Evolutionary conservation across 2,329 filamentous ascomycete genomes (phyloP).

Genomic region (Pyricularia pennisetigena): DNA sequence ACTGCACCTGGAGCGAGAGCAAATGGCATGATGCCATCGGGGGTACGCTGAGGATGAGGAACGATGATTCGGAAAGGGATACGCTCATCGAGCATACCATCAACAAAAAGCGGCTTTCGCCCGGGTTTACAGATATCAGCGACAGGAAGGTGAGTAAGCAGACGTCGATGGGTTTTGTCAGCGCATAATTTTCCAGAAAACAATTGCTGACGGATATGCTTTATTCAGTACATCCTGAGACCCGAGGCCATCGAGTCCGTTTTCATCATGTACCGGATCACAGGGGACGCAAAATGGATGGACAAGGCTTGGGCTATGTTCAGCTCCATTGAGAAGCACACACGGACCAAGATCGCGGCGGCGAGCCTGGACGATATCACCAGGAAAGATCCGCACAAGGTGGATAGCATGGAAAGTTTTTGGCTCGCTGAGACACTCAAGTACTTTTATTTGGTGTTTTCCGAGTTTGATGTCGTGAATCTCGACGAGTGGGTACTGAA

Average conservation of each 20-base stretch:
- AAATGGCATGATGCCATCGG: conserved; percentile 16
- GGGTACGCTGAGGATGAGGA: conserved; percentile 9
- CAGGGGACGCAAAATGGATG: conserved; percentile 54
- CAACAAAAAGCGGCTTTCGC: conserved; percentile 34
- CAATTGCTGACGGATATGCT: background rate
- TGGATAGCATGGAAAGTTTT: conserved; percentile 66
- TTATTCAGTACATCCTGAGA: conserved; percentile 46
- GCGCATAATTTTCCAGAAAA: too few relatives aligned
- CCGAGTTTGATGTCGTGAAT: conserved; percentile 45
- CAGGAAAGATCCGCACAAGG: conserved; percentile 20
- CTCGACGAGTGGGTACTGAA: conserved; percentile 54
- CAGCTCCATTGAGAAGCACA: conserved; percentile 48
- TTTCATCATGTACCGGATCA: conserved; percentile 68
- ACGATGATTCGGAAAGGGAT: conserved; percentile 12
- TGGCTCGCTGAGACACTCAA: conserved; percentile 63
- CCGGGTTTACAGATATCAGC: conserved; percentile 44
- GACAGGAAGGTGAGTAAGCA: conserved; percentile 28
- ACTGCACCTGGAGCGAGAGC: conserved; percentile 14
- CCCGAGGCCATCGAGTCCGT: conserved; percentile 76
- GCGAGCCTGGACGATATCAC: conserved; percentile 60
- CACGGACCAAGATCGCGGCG: conserved; percentile 51
- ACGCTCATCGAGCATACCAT: conserved; percentile 23
- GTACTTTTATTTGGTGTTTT: conserved; percentile 56
- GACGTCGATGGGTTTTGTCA: background rate
- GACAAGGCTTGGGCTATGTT: conserved; percentile 71